Evolutionary conservation across 371 early-diverging fungal species (phyloP).

Genomic region (Zychaea mexicana): DNA sequence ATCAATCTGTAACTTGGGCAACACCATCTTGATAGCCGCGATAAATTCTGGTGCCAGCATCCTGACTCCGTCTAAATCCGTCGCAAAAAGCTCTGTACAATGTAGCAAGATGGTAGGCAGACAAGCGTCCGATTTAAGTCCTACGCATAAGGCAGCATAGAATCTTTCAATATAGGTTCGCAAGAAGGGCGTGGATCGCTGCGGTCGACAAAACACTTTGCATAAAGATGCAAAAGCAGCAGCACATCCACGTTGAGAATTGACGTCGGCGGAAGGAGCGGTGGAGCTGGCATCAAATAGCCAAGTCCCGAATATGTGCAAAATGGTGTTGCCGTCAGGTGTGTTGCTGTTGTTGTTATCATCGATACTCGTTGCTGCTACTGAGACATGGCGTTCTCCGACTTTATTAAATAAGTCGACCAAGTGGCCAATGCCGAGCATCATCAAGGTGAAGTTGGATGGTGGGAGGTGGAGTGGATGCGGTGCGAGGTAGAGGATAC

Average conservation of each 20-base stretch:
- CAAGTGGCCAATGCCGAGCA: conserved; percentile 66
- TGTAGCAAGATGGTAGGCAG: conserved; percentile 70
- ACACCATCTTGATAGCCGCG: conserved; percentile 63
- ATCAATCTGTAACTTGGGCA: conserved; percentile 58
- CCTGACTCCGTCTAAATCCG: conserved; percentile 70
- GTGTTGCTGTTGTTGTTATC: no score
- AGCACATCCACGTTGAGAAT: conserved; percentile 64
- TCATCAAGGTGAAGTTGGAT: conserved; percentile 66
- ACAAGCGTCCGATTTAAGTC: conserved; percentile 62
- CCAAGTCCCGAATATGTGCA: conserved; percentile 80
- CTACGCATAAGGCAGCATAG: conserved; percentile 65
- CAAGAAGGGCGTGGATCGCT: conserved; percentile 55
- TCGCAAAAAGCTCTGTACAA: conserved; percentile 64
- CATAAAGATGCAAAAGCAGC: conserved; percentile 74
- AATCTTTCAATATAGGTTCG: conserved; percentile 72
- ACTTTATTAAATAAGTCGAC: conserved; percentile 62
- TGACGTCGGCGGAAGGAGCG: conserved; percentile 24
- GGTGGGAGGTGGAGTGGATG: conserved; percentile 64
- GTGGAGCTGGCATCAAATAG: conserved; percentile 69
- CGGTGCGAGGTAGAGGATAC: conserved; percentile 67
- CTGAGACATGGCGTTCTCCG: conserved; percentile 28
- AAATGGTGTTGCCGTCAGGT: conserved; percentile 78
- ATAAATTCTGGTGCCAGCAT: conserved; percentile 77
- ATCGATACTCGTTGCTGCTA: no score
- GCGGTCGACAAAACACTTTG: conserved; percentile 71